Base-by-base conservation (phyloP, 345 rosid genomes). In the Linum usitatissimum region DNA sequence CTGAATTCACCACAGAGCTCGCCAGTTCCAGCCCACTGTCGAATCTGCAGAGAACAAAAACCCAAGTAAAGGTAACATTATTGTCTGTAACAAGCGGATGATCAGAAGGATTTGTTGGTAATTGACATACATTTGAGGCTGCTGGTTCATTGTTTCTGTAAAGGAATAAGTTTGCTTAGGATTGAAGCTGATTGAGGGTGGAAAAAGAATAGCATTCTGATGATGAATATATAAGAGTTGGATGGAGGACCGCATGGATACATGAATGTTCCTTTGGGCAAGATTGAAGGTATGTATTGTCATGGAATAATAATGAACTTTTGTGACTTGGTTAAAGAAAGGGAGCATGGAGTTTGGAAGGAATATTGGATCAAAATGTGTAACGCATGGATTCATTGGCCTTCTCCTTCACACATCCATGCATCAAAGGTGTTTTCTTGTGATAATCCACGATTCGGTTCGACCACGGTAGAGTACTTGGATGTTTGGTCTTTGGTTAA, bases 1-100 rank as follows among this genome's bases (percentile, higher is more conserved):
- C 84, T 2, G 92, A 81, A 69, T 66, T 76, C 63, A 77, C 70
- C 70, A 65, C 68, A 18, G 85, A 74, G 66, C 70, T 81, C 59
- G 82, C 87, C 55, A 77, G 71, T 54, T 73, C 82, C 9, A 57
- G 28, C 0, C 83, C 75, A 34, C 73, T 64, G 77, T 71, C 66
- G 30, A 55, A 74, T 65, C 83, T 77, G 83, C 31, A 73, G n/a
- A 15, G 23, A 20, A 20, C 13, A 60, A 17, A 5, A 56, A 54
- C 6, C 51, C 51, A 45, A 4, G 15, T 12, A 45, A 45, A 15
- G 0, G 38, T 34, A 45, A 45, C 51, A 10, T 45, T 5, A 40
- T 7, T 40, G 1, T 7, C 10, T 12, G 13, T 7, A 40, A 40
- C 4, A 40, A 40, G 48, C 5, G 13, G 10, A 40, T 6, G 48